These are phyloP conservation scores for Backusella psychrophila DNA, from an alignment of 192 early-diverging fungal species.

Conservation along the genomic window DNA sequence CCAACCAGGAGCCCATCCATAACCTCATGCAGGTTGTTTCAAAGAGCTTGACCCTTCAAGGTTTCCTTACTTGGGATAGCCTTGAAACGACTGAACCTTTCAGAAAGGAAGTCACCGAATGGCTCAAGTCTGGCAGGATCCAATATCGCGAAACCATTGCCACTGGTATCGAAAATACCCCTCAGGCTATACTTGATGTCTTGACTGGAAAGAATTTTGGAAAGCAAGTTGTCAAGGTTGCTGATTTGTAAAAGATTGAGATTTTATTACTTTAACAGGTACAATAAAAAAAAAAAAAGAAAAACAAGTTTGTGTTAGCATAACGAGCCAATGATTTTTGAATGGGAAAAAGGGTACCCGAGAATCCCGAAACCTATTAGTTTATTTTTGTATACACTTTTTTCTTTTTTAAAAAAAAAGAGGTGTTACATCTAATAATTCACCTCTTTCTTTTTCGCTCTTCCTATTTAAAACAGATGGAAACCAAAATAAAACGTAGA, in stretches of 20 bases:
- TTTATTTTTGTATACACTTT: neutral
- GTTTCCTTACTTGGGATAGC: constrained; percentile 59
- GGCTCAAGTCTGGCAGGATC: constrained; percentile 60
- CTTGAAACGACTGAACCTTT: constrained; percentile 48
- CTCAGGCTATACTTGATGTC: constrained; percentile 58
- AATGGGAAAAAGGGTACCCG: neutral
- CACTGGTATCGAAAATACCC: constrained; percentile 66
- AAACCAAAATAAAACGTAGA: neutral
- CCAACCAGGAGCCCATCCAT: constrained; percentile 46
- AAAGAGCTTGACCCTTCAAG: constrained; percentile 60
- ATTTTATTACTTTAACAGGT: neutral
- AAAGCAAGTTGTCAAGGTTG: constrained; percentile 58
- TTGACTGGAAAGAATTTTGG: constrained; percentile 70
- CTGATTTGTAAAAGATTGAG: constrained; percentile 33
- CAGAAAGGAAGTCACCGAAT: constrained; percentile 48
- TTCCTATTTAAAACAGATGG: neutral
- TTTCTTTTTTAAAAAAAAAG: neutral
- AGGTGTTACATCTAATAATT: neutral
- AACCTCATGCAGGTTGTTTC: constrained; percentile 54
- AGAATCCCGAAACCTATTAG: neutral
- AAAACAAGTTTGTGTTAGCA: neutral
- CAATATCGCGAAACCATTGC: constrained; percentile 53
- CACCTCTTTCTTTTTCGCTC: neutral
- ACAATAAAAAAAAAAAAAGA: neutral
- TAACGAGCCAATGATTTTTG: neutral